A percentile compares a stretch with the other conserved stretches of the same genome.
phyloP scores from a whole-genome alignment of 257 asterid species.

The Plantago elongata region DNA sequence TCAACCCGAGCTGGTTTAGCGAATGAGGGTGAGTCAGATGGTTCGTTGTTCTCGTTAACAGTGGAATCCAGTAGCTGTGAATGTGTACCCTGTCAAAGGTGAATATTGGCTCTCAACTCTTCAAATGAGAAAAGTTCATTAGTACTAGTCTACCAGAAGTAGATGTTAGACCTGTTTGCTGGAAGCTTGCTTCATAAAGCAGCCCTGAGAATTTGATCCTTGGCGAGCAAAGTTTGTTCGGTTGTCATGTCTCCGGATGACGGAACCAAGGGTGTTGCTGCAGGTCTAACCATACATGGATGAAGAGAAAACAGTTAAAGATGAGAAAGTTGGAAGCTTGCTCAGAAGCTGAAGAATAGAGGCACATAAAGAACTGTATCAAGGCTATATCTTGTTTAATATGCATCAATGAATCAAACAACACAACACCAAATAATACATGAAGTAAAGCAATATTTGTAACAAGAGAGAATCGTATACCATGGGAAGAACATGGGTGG shows the following conservation, averaged over 20 bases:
- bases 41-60: constrained; percentile 17
- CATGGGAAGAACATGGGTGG: constrained; percentile 74
- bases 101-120: constrained; percentile 1
- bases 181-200: constrained; percentile 64
- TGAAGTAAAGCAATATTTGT: not conserved
- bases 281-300: constrained; percentile 39
- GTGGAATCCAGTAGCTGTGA: constrained; percentile 34
- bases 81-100: constrained; percentile 35
- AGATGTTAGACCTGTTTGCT: constrained; percentile 31
- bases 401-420: not conserved
- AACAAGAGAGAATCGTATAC: constrained; percentile 21
- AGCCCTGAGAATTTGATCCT: constrained; percentile 54
- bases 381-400: too few relatives aligned
- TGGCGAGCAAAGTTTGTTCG: constrained; percentile 65
- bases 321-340: too few relatives aligned
- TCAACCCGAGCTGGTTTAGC: constrained; percentile 43
- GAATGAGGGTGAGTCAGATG: constrained; percentile 47
- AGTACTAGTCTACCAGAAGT: not conserved
- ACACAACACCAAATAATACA: not conserved
- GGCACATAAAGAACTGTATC: too few relatives aligned
- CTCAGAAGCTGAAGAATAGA: too few relatives aligned
- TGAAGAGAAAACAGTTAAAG: not conserved
- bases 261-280: constrained; percentile 49
- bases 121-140: not conserved
- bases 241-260: constrained; percentile 56